phyloP scores from a whole-genome alignment of 208 protist species.

The Trypanosoma congolense region DNA sequence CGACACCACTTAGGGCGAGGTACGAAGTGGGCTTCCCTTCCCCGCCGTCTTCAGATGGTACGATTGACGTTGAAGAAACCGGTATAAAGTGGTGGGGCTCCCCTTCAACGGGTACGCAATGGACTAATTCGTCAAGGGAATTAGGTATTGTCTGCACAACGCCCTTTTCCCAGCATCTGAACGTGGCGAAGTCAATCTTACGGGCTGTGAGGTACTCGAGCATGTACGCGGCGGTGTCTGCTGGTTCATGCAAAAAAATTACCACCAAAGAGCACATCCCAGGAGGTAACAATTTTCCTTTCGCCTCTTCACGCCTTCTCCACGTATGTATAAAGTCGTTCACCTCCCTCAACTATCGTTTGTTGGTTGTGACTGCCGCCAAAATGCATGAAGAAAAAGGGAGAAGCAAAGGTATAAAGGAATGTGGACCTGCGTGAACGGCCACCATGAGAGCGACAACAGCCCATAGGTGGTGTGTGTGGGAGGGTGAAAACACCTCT shows the following conservation, averaged over 20 bases:
- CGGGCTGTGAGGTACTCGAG: slow-evolving; percentile 9
- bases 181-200: slow-evolving; percentile 23
- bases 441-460: no score
- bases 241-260: slow-evolving; percentile 21
- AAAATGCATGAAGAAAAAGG: no score
- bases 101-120: slow-evolving; percentile 8
- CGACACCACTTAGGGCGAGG: slow-evolving; percentile 2
- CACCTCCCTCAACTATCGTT: no score
- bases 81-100: slow-evolving; percentile 8
- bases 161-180: slow-evolving; percentile 17
- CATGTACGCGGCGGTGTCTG: slow-evolving; percentile 24
- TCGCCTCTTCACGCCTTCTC: slow-evolving; percentile 1
- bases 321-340: neutral
- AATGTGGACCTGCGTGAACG: no score
- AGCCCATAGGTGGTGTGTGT: no score
- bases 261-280: slow-evolving; percentile 19
- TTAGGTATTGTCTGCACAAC: slow-evolving; percentile 8
- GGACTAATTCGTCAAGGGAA: slow-evolving; percentile 3
- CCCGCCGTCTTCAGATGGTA: no score
- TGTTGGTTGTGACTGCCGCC: no score
- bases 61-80: no score
- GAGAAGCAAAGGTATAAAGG: no score
- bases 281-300: neutral
- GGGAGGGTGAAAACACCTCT: no score
- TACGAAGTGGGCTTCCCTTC: no score